phyloP scores from a whole-genome alignment of 208 protist species.

The Crithidia expoeki region DNA sequence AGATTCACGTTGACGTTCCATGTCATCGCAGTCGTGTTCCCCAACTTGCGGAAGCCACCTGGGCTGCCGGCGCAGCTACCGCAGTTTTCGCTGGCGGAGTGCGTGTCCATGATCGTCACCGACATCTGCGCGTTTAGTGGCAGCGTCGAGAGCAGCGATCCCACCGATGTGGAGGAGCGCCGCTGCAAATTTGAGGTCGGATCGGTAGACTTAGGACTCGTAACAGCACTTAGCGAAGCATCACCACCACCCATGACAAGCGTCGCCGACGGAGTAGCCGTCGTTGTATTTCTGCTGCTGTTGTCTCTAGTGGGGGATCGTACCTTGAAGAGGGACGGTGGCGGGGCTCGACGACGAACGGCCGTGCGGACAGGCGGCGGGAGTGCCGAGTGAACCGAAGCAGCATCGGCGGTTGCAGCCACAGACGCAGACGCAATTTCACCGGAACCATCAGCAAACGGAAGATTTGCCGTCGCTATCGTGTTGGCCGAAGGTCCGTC shows the following conservation, averaged over 20 bases:
- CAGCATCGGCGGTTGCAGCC: not conserved
- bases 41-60: not conserved
- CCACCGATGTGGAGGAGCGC: not conserved
- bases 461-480: not conserved
- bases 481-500: not conserved
- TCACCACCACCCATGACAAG: not conserved
- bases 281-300: not conserved
- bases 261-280: not conserved
- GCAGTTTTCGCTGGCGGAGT: not conserved
- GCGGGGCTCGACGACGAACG: slow-evolving; percentile 5
- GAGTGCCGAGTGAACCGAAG: not conserved
- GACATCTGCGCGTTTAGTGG: slow-evolving; percentile 13
- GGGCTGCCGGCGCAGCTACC: not conserved
- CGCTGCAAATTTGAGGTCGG: not conserved
- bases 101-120: not conserved
- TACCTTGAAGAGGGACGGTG: slow-evolving; percentile 18
- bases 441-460: not conserved
- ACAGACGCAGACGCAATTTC: not conserved
- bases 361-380: not conserved
- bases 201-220: slow-evolving; percentile 14
- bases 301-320: not conserved
- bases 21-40: not conserved
- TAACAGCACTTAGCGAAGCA: not conserved
- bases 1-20: not conserved
- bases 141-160: not conserved